Evolutionary conservation across 257 asterid species (phyloP).

Genomic region (Petunia secreta): DNA sequence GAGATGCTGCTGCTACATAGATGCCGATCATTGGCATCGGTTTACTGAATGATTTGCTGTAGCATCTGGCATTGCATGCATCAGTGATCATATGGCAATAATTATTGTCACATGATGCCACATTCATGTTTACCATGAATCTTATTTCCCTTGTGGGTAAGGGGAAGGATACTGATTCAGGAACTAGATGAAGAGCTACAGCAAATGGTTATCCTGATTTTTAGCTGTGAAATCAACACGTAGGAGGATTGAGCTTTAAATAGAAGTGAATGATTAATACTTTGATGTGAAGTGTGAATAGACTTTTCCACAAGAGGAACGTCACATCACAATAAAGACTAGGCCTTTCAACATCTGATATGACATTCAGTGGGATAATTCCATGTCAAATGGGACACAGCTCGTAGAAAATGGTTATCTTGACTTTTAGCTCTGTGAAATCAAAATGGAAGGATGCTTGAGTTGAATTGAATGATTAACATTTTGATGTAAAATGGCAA

Average conservation of each 20-base stretch:
- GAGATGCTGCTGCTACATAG: slow-evolving; percentile 33
- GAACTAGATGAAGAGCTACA: not conserved
- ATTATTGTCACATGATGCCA: not conserved
- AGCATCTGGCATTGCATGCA: not conserved
- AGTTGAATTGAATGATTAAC: not conserved
- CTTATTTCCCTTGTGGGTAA: not conserved
- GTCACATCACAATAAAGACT: not conserved
- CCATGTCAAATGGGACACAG: too few species aligned
- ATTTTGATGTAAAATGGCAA: not conserved
- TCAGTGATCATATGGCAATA: not conserved
- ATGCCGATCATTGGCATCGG: slow-evolving; percentile 30
- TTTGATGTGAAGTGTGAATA: not conserved
- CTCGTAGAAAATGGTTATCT: not conserved
- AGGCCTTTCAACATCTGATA: not conserved
- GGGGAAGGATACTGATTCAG: not conserved
- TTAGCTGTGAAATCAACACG: not conserved
- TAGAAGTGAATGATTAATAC: not conserved
- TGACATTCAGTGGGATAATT: too few species aligned
- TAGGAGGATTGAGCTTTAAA: not conserved
- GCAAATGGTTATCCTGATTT: not conserved
- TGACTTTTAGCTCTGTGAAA: not conserved
- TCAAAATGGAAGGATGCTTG: not conserved
- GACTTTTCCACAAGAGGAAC: not conserved
- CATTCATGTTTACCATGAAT: not conserved
- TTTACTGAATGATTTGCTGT: not conserved